These are phyloP conservation scores for Nitzschia sp. DNA, from an alignment of 108 stramenopile species.

Conservation along the genomic window DNA sequence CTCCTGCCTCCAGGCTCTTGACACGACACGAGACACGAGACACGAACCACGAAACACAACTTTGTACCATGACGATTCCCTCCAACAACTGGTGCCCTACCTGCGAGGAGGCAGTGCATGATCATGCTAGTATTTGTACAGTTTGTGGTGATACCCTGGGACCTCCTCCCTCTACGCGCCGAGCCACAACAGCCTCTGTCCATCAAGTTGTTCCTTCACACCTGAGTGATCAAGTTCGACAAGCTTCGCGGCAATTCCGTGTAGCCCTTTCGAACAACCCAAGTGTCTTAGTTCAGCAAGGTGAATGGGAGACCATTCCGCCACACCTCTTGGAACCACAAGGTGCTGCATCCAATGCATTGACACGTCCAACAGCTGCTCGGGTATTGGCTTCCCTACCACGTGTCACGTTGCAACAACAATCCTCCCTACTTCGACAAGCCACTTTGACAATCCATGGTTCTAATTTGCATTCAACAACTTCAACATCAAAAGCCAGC, in stretches of 20 bases:
- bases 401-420: slow-evolving; percentile 30
- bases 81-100: slow-evolving; percentile 45
- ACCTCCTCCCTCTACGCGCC: slow-evolving; percentile 7
- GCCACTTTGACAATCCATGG: slow-evolving; percentile 12
- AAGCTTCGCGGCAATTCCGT: slow-evolving; percentile 28
- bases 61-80: slow-evolving; percentile 27
- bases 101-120: slow-evolving; percentile 48
- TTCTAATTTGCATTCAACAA: no score
- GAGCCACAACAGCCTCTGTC: background rate
- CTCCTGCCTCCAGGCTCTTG: no score
- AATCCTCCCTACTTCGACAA: slow-evolving; percentile 42
- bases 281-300: slow-evolving; percentile 10
- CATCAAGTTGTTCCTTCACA: slow-evolving; percentile 10
- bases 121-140: slow-evolving; percentile 52
- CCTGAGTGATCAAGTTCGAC: slow-evolving; percentile 18
- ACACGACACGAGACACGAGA: no score
- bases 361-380: slow-evolving; percentile 40
- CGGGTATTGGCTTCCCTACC: slow-evolving; percentile 28
- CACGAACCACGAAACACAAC: no score
- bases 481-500: background rate
- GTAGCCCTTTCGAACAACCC: slow-evolving; percentile 19
- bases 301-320: slow-evolving; percentile 20
- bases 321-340: slow-evolving; percentile 41
- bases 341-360: background rate
- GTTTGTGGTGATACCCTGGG: slow-evolving; percentile 48